Percentiles rank a stretch among this genome's conserved stretches.
These are phyloP conservation scores for Aureobasidium sp. DNA, from an alignment of 2,329 filamentous ascomycete species.

Conservation along the genomic window DNA sequence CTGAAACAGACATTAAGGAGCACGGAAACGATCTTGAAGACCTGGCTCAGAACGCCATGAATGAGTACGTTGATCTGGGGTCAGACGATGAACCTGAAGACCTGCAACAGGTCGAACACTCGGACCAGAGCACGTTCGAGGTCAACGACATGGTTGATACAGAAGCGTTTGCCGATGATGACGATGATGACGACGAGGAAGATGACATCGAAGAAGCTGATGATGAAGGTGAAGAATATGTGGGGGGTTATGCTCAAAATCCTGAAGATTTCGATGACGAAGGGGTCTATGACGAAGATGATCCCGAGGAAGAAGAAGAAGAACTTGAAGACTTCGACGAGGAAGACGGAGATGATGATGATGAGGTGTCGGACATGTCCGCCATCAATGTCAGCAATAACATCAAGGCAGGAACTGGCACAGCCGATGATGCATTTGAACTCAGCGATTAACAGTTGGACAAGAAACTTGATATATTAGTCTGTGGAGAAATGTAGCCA, in stretches of 20 bases:
- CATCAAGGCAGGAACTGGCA: slow-evolving; percentile 16
- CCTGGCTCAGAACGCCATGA: background rate
- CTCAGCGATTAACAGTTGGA: slow-evolving; percentile 13
- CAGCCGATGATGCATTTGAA: slow-evolving; percentile 15
- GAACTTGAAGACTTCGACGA: background rate
- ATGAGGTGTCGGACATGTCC: background rate
- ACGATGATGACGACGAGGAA: background rate
- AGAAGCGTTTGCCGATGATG: background rate
- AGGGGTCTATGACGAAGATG: slow-evolving; percentile 4
- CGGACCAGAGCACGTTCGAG: background rate
- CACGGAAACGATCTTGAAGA: background rate
- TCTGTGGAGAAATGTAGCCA: background rate
- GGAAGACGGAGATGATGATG: slow-evolving; percentile 2
- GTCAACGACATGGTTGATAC: background rate
- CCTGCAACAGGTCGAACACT: background rate
- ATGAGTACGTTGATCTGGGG: background rate
- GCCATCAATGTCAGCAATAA: slow-evolving; percentile 3
- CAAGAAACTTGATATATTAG: background rate
- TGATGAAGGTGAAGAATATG: background rate
- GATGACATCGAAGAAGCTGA: background rate
- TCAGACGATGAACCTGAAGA: background rate
- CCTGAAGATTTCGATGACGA: slow-evolving; percentile 4
- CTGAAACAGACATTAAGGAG: background rate
- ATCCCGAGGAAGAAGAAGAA: slow-evolving; percentile 4
- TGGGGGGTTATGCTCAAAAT: slow-evolving; percentile 1